A percentile compares a stretch with the other conserved stretches of the same genome.
These are phyloP conservation scores for Zygoascus bituminiphila DNA, from an alignment of 805 yeast genomes.

Conservation along the genomic window DNA sequence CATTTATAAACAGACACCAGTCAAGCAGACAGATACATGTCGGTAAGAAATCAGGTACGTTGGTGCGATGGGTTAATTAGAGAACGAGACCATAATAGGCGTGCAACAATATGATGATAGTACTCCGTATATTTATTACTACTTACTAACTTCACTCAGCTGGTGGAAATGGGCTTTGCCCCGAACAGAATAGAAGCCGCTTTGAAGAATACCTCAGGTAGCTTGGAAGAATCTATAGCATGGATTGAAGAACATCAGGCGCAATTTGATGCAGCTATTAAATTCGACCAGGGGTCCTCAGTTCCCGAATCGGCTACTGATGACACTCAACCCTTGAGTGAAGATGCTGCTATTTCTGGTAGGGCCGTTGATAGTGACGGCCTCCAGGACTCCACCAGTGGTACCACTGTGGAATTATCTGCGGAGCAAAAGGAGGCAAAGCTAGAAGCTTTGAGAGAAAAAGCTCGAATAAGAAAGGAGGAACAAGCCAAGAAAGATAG, in stretches of 20 bases:
- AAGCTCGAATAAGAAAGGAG: slow-evolving; percentile 26
- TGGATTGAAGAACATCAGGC: slow-evolving; percentile 27
- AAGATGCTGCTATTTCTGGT: neutral
- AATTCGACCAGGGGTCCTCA: too few relatives aligned
- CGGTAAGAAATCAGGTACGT: too few relatives aligned
- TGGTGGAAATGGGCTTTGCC: slow-evolving; percentile 29
- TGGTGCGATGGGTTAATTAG: too few relatives aligned
- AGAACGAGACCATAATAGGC: too few relatives aligned
- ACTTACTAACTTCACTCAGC: slow-evolving; percentile 5
- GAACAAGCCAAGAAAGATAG: slow-evolving; percentile 25
- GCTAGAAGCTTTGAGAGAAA: slow-evolving; percentile 23
- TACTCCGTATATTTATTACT: too few relatives aligned
- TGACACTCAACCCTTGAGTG: slow-evolving; percentile 6
- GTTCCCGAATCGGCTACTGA: neutral
- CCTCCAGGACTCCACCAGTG: neutral
- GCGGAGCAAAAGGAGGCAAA: slow-evolving; percentile 26
- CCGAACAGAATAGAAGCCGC: slow-evolving; percentile 27
- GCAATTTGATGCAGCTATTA: slow-evolving; percentile 17
- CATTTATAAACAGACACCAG: too few relatives aligned
- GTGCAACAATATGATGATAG: too few relatives aligned
- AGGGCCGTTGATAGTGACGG: neutral
- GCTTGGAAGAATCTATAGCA: slow-evolving; percentile 24
- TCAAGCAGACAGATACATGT: too few relatives aligned
- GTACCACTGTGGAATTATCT: slow-evolving; percentile 13
- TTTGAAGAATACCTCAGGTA: slow-evolving; percentile 16